Evolutionary conservation across 2,329 filamentous ascomycete species (phyloP), one percentile per base, ranked within the genome.

Genomic region (Fusarium tanahbumbuense): DNA sequence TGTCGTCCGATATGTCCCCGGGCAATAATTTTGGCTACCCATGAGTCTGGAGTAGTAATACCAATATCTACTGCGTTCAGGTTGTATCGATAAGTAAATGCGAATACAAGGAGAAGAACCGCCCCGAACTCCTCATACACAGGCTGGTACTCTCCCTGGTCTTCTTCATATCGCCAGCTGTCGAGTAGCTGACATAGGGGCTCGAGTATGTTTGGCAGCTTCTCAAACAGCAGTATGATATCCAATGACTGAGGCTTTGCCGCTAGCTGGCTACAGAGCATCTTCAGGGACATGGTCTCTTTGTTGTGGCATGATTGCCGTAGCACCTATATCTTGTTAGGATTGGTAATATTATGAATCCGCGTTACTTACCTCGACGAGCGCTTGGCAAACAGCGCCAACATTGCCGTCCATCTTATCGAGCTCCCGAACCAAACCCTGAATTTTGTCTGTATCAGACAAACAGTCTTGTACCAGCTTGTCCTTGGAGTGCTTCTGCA

Each of bases 321-420:
- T 74, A 94, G 87, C 32, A 92, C 85, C 89, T 92, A 46, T 11
- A 23, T 6, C 15, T 70, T 53, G 62, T 68, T 34, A 64, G 28
- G 27, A 11, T 7, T 18, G 20, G 6, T 18, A 8, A 34, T 13
- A 11, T 4, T 12, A 30, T 20, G 37, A 40, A 7, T 13, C 11
- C 8, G 22, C 6, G 13, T 18, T 5, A 58, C 84, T 73, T 78
- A 91, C 90, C 82, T 93, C 91, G 41, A 90, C 88, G 46, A 94
- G 83, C 5, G 94, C 94, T 64, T 91, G 89, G 53, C 92, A 92
- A 20, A 97, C 93, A 4, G 93, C 93, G 4, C 93, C 93, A 4
- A 93, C 93, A 78, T 98, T 98, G 2, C 95, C 95, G 75, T 97
- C 93, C 86, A 96, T 94, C 53, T 91, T 91, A 60, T 97, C 93